Percentiles rank a stretch among this genome's conserved stretches.
Conservation (phyloP, 768 basidiomycete species). For the Terana coerulea region DNA sequence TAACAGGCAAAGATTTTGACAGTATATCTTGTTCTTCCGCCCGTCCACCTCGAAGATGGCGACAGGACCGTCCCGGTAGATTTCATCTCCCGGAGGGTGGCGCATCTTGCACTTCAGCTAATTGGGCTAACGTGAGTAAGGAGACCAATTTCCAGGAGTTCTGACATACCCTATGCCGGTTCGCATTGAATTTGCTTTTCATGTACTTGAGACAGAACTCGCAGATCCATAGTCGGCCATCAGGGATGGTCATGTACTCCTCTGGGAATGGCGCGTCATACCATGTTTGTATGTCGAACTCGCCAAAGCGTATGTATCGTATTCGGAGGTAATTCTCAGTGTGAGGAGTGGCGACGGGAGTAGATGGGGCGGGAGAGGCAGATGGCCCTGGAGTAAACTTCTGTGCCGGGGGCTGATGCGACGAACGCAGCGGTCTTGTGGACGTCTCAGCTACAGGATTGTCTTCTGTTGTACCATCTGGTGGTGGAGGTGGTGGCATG, state of each 20-base stretch:
- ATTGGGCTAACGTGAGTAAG: neutral
- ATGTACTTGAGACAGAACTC: slow-evolving; percentile 98
- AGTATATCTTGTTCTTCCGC: slow-evolving; percentile 98
- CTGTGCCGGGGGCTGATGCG: slow-evolving; percentile 39
- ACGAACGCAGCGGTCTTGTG: slow-evolving; percentile 60
- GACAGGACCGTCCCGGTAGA: slow-evolving; percentile 84
- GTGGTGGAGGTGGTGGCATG: slow-evolving; percentile 37
- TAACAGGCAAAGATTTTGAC: slow-evolving; percentile 94
- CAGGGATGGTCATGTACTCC: slow-evolving; percentile 89
- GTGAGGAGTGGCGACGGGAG: slow-evolving; percentile 29
- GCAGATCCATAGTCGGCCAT: slow-evolving; percentile 93
- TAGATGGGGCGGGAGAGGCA: slow-evolving; percentile 43
- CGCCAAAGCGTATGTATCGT: slow-evolving; percentile 85
- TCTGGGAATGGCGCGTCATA: slow-evolving; percentile 99
- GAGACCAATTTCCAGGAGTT: neutral
- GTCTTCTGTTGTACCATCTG: slow-evolving; percentile 28
- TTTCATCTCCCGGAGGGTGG: slow-evolving; percentile 97
- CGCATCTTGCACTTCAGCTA: slow-evolving; percentile 93
- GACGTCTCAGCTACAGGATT: slow-evolving; percentile 50
- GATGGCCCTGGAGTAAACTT: slow-evolving; percentile 37
- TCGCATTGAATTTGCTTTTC: slow-evolving; percentile 86
- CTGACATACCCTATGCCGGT: slow-evolving; percentile 74
- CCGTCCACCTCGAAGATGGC: slow-evolving; percentile 99
- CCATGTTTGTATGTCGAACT: slow-evolving; percentile 95
- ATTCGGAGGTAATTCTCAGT: slow-evolving; percentile 55